These are phyloP conservation scores for Blastobotrys petasosporus DNA, from an alignment of 1,139 yeast species.

Conservation along the genomic window DNA sequence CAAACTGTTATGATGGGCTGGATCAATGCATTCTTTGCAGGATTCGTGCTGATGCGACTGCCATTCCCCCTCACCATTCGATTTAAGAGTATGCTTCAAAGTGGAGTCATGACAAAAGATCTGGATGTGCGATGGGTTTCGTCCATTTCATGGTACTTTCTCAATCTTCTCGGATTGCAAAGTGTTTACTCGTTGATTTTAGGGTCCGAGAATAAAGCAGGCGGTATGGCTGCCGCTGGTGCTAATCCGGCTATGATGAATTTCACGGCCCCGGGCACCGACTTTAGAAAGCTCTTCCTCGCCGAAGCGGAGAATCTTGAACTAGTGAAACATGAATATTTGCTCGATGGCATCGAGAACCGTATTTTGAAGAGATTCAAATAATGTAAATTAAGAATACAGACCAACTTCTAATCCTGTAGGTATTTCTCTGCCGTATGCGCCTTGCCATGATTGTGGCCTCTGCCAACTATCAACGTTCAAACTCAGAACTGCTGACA, in stretches of 20 bases:
- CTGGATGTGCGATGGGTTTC: slow-evolving; percentile 92
- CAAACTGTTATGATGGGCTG: slow-evolving; percentile 94
- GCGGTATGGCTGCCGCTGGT: slow-evolving; percentile 32
- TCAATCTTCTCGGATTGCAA: slow-evolving; percentile 76
- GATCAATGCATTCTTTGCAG: slow-evolving; percentile 91
- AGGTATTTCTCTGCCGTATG: slow-evolving; percentile 72
- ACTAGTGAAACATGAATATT: slow-evolving; percentile 52
- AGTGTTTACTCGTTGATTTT: slow-evolving; percentile 72
- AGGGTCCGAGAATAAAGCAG: slow-evolving; percentile 45
- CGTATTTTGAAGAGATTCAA: slow-evolving; percentile 41
- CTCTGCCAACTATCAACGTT: slow-evolving; percentile 34
- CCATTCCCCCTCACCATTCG: slow-evolving; percentile 83
- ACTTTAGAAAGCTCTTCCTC: slow-evolving; percentile 49
- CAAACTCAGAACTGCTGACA: slow-evolving; percentile 30
- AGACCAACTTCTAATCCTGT: slow-evolving; percentile 70
- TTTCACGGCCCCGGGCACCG: slow-evolving; percentile 45
- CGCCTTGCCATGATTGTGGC: slow-evolving; percentile 81
- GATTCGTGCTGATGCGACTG: slow-evolving; percentile 74
- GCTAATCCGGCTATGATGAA: slow-evolving; percentile 23
- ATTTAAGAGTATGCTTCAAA: slow-evolving; percentile 87
- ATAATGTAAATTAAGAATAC: slow-evolving; percentile 42
- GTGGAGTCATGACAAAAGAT: slow-evolving; percentile 78
- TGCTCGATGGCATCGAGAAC: slow-evolving; percentile 59
- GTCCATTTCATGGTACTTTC: slow-evolving; percentile 95
- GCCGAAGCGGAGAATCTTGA: slow-evolving; percentile 75